Percentiles rank a stretch among this genome's conserved stretches.
phyloP scores from a whole-genome alignment of 2,329 filamentous ascomycete species.

The Aspergillus viridinutans region DNA sequence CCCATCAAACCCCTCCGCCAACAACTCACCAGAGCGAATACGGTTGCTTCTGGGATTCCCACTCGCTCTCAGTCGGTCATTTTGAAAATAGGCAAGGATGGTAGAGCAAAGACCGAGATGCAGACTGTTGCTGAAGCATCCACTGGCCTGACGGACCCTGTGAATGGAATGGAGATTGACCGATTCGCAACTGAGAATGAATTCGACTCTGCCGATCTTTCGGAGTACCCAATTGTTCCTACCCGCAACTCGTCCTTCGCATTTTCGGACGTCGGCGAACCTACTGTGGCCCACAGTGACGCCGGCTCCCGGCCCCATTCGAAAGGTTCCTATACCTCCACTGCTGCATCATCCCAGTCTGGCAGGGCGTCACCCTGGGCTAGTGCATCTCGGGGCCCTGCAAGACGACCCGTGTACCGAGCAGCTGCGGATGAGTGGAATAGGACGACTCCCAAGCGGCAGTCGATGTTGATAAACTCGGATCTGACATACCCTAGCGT shows the following conservation, averaged over 20 bases:
- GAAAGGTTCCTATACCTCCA: conserved; percentile 43
- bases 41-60: conserved; percentile 26
- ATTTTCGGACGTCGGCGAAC: conserved; percentile 31
- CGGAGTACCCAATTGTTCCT: conserved; percentile 34
- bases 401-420: conserved; percentile 21
- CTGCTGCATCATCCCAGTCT: conserved; percentile 38
- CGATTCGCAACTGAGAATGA: conserved; percentile 43
- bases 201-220: conserved; percentile 38
- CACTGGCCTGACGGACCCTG: conserved; percentile 31
- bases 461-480: conserved; percentile 27
- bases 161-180: conserved; percentile 39
- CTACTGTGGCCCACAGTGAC: conserved; percentile 29
- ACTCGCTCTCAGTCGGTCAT: conserved; percentile 40
- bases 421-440: conserved; percentile 25
- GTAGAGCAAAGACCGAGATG: conserved; percentile 46
- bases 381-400: conserved; percentile 27
- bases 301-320: conserved; percentile 38
- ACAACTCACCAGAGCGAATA: conserved; percentile 29
- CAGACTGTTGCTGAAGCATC: conserved; percentile 31
- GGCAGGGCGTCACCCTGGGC: conserved; percentile 41
- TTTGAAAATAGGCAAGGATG: conserved; percentile 46
- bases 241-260: conserved; percentile 39
- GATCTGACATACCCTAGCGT: conserved; percentile 31
- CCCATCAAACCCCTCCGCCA: conserved; percentile 37
- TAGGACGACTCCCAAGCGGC: conserved; percentile 33